Conservation (phyloP, 2,329 filamentous ascomycete species). For the Aspergillus jensenii region DNA sequence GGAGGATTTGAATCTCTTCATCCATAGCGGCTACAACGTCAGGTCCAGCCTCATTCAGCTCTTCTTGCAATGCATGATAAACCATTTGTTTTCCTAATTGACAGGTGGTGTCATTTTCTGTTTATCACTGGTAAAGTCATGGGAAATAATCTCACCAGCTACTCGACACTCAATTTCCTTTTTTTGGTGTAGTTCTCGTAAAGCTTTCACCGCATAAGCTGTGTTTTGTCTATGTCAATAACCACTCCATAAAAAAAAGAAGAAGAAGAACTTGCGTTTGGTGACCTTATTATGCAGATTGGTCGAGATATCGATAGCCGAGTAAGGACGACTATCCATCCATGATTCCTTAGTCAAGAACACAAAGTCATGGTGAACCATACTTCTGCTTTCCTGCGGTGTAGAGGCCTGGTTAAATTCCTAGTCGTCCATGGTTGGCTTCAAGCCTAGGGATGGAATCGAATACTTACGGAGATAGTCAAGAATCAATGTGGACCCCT, state of each 20-base stretch:
- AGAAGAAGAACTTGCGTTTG: constrained; percentile 44
- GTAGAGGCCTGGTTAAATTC: neutral
- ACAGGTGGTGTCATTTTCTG: neutral
- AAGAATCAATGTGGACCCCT: constrained; percentile 47
- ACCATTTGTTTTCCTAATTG: constrained; percentile 61
- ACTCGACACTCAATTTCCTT: constrained; percentile 59
- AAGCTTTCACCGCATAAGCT: constrained; percentile 59
- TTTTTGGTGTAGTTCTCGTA: constrained; percentile 63
- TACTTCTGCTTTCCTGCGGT: constrained; percentile 51
- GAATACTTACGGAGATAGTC: constrained; percentile 50
- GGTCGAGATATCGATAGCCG: constrained; percentile 58
- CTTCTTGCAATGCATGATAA: constrained; percentile 58
- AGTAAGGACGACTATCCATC: constrained; percentile 52
- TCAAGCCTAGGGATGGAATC: neutral
- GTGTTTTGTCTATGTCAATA: neutral
- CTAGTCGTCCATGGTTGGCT: neutral
- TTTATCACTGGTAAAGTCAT: neutral
- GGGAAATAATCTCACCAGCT: constrained; percentile 43
- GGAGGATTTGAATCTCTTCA: constrained; percentile 48
- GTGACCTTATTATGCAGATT: constrained; percentile 63
- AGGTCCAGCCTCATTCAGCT: constrained; percentile 48
- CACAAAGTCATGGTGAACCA: neutral
- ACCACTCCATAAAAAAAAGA: neutral
- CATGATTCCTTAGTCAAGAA: constrained; percentile 15
- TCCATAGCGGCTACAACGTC: constrained; percentile 53